Conservation (phyloP, 768 basidiomycete species). For the Cubamyces sp. region DNA sequence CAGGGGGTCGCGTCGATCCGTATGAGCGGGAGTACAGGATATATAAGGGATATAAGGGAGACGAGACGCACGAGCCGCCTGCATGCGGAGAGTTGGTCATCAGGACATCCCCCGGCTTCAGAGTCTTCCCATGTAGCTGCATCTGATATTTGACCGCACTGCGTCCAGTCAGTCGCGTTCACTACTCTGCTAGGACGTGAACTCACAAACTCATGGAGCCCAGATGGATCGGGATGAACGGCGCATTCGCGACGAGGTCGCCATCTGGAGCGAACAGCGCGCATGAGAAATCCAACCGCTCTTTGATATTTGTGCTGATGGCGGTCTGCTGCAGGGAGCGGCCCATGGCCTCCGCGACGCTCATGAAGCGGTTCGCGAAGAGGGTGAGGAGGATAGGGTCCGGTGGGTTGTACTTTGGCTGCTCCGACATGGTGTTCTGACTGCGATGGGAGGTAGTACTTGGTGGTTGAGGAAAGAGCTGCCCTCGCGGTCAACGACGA, state of each 20-base stretch:
- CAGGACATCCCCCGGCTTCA: constrained; percentile 90
- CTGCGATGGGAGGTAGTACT: neutral
- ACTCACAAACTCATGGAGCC: constrained; percentile 91
- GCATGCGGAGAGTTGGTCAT: constrained; percentile 92
- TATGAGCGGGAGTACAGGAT: neutral
- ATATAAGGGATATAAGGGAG: neutral
- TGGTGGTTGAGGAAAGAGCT: neutral
- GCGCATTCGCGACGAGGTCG: constrained; percentile 92
- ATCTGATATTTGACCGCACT: constrained; percentile 90
- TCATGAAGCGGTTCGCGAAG: constrained; percentile 97
- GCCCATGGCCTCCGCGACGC: constrained; percentile 96
- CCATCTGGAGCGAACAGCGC: constrained; percentile 95
- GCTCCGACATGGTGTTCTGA: constrained; percentile 19
- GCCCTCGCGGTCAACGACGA: too few species aligned
- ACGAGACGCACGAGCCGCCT: constrained; percentile 77
- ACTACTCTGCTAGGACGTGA: neutral
- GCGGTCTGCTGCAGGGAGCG: constrained; percentile 87
- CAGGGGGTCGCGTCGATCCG: neutral
- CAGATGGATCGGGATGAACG: constrained; percentile 86
- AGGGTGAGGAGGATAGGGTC: constrained; percentile 90
- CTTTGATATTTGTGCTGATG: constrained; percentile 95
- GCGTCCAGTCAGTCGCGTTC: neutral
- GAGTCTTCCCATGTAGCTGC: constrained; percentile 66
- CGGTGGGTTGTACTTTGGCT: constrained; percentile 46
- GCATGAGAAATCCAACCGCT: constrained; percentile 93